Base-by-base conservation (phyloP, 2,329 filamentous ascomycete species). In the Tolypocladium ophioglossoides region DNA sequence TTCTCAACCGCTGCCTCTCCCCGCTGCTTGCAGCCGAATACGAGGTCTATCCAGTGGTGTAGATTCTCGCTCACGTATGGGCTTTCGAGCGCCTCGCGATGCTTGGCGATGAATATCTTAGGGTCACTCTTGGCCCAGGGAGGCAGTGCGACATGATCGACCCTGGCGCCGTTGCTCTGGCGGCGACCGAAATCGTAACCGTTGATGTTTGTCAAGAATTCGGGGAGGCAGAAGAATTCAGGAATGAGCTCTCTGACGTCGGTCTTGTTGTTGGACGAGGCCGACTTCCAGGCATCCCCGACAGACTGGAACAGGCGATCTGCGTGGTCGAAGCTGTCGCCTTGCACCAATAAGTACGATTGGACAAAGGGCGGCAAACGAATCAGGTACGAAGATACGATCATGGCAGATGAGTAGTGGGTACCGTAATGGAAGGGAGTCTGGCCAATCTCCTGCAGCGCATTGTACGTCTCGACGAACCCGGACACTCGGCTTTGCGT, bases 341-440 rank as follows among this genome's bases (percentile, higher is more conserved):
- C 94, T 69, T 99, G 94, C 2, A 99, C 80, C 10, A 97, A 76
- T 22, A 97, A 82, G 65, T 95, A 97, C 0, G 94, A 96, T 62
- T 97, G 90, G 27, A 96, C 92, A 67, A 97, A 99, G 0, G 94
- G 94, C 51, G 96, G 92, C 18, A 99, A 78, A 20, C 94, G 86
- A 63, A 99, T 96, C 41, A 99, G 79, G 64, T 96, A 99, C 0
- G 91, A 96, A 14, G 91, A 91, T 8, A 99, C 94, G 56, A 96
- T 96, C 94, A 97, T 99, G 9, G 94, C 94, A 2, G 94, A 97
- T 1, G 94, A 97, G 69, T 99, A 99, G 68, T 99, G 95, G 0
- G 95, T 99, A 20, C 94, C 94, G 62, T 97, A 99, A 67, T 99
- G 94, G 67, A 96, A 99, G 0, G 94, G 88, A 0, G 88, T 86